A percentile compares a stretch with the other conserved stretches of the same genome.
Conservation (phyloP, 2,329 filamentous ascomycete species). For the Sporothrix euskadiensis region DNA sequence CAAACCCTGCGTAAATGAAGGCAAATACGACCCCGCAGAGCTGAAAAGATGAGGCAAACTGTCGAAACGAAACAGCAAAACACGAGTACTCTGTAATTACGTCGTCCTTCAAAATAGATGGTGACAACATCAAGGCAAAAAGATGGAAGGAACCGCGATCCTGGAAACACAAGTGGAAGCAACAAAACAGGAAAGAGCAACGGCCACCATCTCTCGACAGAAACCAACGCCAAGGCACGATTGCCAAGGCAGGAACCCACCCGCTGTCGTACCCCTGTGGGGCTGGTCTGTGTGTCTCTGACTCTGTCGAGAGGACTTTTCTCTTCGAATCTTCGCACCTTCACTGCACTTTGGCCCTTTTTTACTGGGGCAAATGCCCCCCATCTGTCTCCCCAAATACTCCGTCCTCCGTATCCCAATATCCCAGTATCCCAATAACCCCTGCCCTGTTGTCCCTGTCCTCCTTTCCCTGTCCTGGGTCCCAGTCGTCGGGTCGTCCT, state of each 20-base stretch:
- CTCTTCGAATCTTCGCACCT: neutral
- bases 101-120: neutral
- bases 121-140: neutral
- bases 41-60: neutral
- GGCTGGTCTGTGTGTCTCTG: neutral
- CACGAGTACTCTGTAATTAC: too few relatives aligned
- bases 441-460: too few relatives aligned
- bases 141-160: neutral
- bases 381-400: neutral
- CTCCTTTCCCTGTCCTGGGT: neutral
- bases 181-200: neutral
- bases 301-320: neutral
- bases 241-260: conserved; percentile 18
- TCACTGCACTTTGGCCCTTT: conserved; percentile 8
- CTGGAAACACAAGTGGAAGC: neutral
- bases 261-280: conserved; percentile 15
- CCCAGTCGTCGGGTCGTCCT: neutral
- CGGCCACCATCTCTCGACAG: neutral
- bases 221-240: neutral
- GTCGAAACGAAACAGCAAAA: neutral
- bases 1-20: neutral
- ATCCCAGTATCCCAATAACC: too few relatives aligned
- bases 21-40: neutral
- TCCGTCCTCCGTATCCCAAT: too few relatives aligned
- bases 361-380: conserved; percentile 10